Evolutionary conservation across 805 yeast genomes (phyloP).

Genomic region (Peterozyma xylosa): DNA sequence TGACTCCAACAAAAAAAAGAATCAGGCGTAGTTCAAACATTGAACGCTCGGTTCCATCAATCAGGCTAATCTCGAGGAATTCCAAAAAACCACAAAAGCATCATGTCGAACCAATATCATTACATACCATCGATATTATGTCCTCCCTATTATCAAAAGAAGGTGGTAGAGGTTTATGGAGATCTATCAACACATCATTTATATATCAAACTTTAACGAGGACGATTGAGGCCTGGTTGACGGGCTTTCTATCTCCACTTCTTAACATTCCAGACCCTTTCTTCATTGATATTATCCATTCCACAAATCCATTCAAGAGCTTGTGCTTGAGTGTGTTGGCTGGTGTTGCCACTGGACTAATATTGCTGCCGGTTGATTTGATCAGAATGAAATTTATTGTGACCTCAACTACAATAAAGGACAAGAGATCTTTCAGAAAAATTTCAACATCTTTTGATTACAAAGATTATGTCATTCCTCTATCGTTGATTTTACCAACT

Average conservation of each 20-base stretch:
- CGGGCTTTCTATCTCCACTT: conserved; percentile 79
- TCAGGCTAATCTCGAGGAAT: conserved; percentile 1
- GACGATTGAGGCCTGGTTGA: conserved; percentile 85
- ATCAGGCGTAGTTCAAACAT: conserved; percentile 19
- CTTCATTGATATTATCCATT: conserved; percentile 73
- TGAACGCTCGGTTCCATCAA: conserved; percentile 17
- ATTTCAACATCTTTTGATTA: conserved; percentile 46
- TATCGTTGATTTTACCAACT: conserved; percentile 58
- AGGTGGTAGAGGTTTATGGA: conserved; percentile 64
- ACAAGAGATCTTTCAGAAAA: conserved; percentile 63
- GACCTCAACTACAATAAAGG: conserved; percentile 44
- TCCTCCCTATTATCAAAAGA: conserved; percentile 58
- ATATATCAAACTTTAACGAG: conserved; percentile 65
- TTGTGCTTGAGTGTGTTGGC: conserved; percentile 63
- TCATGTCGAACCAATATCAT: conserved; percentile 48
- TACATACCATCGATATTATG: conserved; percentile 59
- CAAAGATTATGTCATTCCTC: conserved; percentile 41
- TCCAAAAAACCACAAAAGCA: conserved; percentile 7
- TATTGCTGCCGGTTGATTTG: conserved; percentile 75
- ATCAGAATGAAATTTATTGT: conserved; percentile 73
- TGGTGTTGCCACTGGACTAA: conserved; percentile 60
- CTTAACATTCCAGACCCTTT: conserved; percentile 83
- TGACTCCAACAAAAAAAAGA: conserved; percentile 7
- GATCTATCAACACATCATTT: conserved; percentile 75
- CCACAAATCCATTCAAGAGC: conserved; percentile 68